These are phyloP conservation scores for Eucalyptus melliodora DNA, from an alignment of 345 rosid species.

Conservation along the genomic window DNA sequence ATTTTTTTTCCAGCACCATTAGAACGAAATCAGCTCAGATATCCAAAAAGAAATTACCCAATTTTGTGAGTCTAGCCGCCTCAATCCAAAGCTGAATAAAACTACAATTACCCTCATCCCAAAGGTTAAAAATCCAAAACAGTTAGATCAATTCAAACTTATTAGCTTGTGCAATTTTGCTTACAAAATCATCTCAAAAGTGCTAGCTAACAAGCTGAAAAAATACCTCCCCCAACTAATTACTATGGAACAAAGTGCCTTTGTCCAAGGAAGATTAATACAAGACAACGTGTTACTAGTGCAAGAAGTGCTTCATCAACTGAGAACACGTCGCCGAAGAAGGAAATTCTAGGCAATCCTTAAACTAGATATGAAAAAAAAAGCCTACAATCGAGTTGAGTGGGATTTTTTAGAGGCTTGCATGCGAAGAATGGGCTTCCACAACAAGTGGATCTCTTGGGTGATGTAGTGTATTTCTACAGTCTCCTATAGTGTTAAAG, in stretches of 20 bases:
- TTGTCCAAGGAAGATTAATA: no score
- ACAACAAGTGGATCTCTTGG: neutral
- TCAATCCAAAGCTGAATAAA: neutral
- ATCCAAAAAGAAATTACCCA: no score
- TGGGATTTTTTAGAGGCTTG: neutral
- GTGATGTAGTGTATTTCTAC: no score
- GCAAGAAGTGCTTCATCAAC: neutral
- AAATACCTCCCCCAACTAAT: neutral
- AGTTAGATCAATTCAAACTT: neutral
- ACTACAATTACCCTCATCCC: neutral
- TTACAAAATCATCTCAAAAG: neutral
- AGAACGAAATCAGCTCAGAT: neutral
- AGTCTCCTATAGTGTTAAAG: neutral
- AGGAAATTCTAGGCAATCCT: neutral
- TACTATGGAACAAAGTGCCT: neutral
- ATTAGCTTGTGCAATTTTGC: neutral
- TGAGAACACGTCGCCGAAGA: rapidly evolving
- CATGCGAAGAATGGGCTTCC: neutral
- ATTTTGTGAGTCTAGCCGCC: rapidly evolving
- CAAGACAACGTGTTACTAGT: neutral
- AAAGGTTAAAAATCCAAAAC: neutral
- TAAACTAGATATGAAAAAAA: neutral
- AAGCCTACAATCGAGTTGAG: neutral
- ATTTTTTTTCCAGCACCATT: no score
- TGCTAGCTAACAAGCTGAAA: rapidly evolving